Evolutionary conservation across 2,329 filamentous ascomycete species (phyloP).

Genomic region (Colletotrichum gloeosporioides): DNA sequence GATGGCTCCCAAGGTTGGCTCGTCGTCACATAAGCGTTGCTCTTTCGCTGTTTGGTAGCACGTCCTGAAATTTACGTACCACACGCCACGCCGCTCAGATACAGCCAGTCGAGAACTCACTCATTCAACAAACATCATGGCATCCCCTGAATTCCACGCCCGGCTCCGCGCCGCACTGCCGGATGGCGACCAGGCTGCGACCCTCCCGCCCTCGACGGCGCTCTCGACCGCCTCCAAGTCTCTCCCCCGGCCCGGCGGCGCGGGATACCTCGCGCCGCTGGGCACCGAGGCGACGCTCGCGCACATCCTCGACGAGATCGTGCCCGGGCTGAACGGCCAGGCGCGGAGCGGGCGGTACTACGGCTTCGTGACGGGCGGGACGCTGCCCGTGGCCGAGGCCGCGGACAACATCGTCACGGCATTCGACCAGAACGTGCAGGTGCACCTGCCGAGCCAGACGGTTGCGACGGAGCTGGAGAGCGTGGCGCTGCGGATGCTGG

Average conservation of each 20-base stretch:
- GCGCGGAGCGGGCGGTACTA: slow-evolving; percentile 76
- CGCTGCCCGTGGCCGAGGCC: slow-evolving; percentile 77
- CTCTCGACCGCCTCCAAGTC: slow-evolving; percentile 43
- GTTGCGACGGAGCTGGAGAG: slow-evolving; percentile 80
- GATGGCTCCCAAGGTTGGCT: not conserved
- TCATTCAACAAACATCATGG: not conserved
- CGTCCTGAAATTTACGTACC: not conserved
- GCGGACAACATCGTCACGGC: slow-evolving; percentile 85
- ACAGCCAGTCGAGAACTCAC: not conserved
- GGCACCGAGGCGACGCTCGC: slow-evolving; percentile 37
- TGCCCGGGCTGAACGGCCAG: slow-evolving; percentile 69
- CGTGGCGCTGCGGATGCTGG: slow-evolving; percentile 71
- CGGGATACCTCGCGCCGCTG: slow-evolving; percentile 35
- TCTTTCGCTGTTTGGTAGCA: not conserved
- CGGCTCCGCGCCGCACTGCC: slow-evolving; percentile 11
- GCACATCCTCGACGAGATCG: slow-evolving; percentile 52
- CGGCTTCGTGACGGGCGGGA: slow-evolving; percentile 87
- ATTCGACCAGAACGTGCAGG: slow-evolving; percentile 83
- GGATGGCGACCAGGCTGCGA: slow-evolving; percentile 26
- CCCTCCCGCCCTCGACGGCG: slow-evolving; percentile 41
- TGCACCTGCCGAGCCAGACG: slow-evolving; percentile 80
- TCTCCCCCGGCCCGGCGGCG: slow-evolving; percentile 37
- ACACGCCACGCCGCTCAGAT: not conserved
- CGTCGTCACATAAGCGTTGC: not conserved
- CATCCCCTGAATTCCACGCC: slow-evolving; percentile 7